Conservation (phyloP, 2,329 filamentous ascomycete species). For the Aspergillus quadrilineatus region DNA sequence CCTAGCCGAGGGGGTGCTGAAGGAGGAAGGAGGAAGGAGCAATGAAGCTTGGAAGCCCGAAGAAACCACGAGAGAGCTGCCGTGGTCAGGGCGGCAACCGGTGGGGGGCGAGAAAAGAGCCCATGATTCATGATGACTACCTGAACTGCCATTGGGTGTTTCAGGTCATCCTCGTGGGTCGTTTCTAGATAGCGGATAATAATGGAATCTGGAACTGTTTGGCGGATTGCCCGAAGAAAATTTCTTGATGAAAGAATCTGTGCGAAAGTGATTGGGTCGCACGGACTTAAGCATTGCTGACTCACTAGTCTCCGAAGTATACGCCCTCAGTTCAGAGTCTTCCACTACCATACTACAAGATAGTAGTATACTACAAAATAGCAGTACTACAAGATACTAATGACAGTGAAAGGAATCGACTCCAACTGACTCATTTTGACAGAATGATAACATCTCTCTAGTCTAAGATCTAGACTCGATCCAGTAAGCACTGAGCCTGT, state of each 20-base stretch:
- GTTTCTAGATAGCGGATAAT: neutral
- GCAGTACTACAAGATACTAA: too few species aligned
- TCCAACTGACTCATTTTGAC: too few species aligned
- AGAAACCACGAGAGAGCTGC: neutral
- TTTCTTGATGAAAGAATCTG: neutral
- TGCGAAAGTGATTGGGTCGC: neutral
- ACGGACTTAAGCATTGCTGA: neutral
- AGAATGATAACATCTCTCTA: too few species aligned
- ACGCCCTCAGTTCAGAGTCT: neutral
- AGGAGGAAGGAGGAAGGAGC: neutral
- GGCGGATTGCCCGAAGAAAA: neutral
- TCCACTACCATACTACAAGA: too few species aligned
- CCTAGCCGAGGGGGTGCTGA: neutral
- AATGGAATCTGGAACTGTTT: neutral
- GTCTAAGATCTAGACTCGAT: too few species aligned
- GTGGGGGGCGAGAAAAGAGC: neutral
- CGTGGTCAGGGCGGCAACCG: neutral
- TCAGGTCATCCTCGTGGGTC: neutral
- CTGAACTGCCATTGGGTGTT: neutral
- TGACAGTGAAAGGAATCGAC: too few species aligned
- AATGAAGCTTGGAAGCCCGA: neutral
- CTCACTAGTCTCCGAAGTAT: neutral
- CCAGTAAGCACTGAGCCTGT: too few species aligned
- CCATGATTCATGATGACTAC: conserved; percentile 1
- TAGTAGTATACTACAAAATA: neutral